Percentiles rank a stretch among this genome's conserved stretches.
phyloP scores from a whole-genome alignment of 1,284 basidiomycete genomes.

The Rhodotorula sp. region DNA sequence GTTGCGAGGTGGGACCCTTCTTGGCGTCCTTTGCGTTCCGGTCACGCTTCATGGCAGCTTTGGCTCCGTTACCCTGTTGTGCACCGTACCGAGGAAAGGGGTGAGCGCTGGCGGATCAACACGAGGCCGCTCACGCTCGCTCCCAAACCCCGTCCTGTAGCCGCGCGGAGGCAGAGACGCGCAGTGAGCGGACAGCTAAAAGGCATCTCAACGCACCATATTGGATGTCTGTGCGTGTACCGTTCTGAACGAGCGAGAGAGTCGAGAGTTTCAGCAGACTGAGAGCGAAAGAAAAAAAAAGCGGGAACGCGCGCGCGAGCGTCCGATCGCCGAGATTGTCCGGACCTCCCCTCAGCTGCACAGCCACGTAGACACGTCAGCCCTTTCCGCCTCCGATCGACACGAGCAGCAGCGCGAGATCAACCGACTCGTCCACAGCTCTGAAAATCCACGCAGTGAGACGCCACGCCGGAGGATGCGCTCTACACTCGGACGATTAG shows the following conservation, averaged over 20 bases:
- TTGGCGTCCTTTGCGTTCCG: constrained; percentile 21
- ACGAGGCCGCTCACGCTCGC: background rate
- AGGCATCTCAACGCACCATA: constrained; percentile 4
- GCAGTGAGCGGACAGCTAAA: background rate
- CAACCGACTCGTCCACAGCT: no score
- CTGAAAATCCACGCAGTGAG: background rate
- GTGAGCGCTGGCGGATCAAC: background rate
- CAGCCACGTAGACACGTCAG: background rate
- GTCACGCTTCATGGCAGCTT: constrained; percentile 25
- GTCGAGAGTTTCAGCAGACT: background rate
- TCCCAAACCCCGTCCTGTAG: background rate
- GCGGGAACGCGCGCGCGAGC: no score
- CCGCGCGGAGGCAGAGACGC: background rate
- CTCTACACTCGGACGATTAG: background rate
- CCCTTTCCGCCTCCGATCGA: no score
- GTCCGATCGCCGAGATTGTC: background rate
- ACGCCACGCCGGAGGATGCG: background rate
- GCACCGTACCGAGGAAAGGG: background rate
- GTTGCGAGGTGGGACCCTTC: constrained; percentile 27
- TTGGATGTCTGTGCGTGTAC: background rate
- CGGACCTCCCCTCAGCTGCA: no score
- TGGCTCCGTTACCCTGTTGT: constrained; percentile 31
- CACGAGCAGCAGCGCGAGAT: no score
- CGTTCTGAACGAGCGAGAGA: background rate
- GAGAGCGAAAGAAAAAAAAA: background rate